phyloP scores from a whole-genome alignment of 2,329 filamentous ascomycete genomes.

The Raffaelea ambrosiae region DNA sequence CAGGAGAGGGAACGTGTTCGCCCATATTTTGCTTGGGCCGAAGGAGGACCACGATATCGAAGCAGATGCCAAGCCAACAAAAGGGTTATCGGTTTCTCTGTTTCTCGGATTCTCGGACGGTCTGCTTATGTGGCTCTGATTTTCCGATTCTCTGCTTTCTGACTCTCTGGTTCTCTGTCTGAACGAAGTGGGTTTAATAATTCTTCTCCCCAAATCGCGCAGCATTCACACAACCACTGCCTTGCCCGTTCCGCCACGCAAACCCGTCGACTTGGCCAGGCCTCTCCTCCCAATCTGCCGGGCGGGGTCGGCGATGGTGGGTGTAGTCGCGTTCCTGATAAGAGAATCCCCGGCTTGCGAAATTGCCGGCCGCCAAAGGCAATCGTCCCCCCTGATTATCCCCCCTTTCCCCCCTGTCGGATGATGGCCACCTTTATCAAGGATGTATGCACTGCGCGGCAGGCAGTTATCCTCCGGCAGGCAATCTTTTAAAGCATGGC shows the following conservation, averaged over 20 bases:
- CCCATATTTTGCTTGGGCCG: neutral
- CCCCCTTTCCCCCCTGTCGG: too few relatives aligned
- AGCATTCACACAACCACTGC: neutral
- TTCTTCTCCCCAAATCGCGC: too few relatives aligned
- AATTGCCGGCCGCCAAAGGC: too few relatives aligned
- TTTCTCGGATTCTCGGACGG: neutral
- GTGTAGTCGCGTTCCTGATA: neutral
- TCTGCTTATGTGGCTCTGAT: neutral
- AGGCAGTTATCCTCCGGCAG: too few relatives aligned
- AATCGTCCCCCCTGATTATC: too few relatives aligned
- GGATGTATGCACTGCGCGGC: too few relatives aligned
- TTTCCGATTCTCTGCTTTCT: neutral
- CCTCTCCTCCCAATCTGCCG: neutral
- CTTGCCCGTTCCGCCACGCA: neutral
- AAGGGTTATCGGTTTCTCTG: neutral
- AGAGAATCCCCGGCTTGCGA: too few relatives aligned
- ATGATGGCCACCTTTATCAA: too few relatives aligned
- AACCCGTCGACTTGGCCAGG: neutral
- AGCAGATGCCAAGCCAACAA: neutral
- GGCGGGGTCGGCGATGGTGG: neutral
- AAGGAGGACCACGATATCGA: neutral
- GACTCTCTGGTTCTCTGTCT: too few relatives aligned
- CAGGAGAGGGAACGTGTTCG: neutral
- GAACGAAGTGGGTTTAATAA: too few relatives aligned
- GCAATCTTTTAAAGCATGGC: too few relatives aligned